A percentile compares a stretch with the other conserved stretches of the same genome.
These are phyloP conservation scores for Echria macrotheca DNA, from an alignment of 495 filamentous ascomycete genomes.

Conservation along the genomic window DNA sequence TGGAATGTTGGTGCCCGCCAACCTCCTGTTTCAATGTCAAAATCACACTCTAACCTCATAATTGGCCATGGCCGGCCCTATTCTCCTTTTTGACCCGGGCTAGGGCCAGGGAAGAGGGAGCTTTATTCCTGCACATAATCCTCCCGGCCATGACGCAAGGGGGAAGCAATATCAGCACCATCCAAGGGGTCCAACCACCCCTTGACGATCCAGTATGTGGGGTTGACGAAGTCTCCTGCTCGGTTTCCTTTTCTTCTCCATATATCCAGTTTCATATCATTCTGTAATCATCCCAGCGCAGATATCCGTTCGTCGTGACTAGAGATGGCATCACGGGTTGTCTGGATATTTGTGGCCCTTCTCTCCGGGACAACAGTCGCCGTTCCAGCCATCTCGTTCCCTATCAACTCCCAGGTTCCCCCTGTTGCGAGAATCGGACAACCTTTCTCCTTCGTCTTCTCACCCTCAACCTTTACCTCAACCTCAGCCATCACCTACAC, in stretches of 20 bases:
- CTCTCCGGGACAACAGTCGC: conserved; percentile 29
- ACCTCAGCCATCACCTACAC: conserved; percentile 53
- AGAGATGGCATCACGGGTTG: conserved; percentile 17
- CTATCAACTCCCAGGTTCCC: conserved; percentile 72
- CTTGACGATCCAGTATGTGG: conserved; percentile 11
- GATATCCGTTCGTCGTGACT: too few relatives aligned
- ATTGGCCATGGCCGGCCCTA: conserved; percentile 8
- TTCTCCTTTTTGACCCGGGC: background rate
- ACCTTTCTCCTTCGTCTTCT: conserved; percentile 63
- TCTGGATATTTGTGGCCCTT: too few relatives aligned
- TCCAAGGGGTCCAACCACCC: conserved; percentile 9
- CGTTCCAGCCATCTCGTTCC: conserved; percentile 52
- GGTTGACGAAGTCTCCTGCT: conserved; percentile 5
- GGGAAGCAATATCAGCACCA: conserved; percentile 4
- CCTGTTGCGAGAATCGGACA: conserved; percentile 63
- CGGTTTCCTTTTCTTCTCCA: background rate
- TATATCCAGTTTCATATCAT: conserved; percentile 3
- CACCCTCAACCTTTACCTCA: conserved; percentile 60
- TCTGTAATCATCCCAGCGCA: too few relatives aligned
- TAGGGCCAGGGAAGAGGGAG: background rate
- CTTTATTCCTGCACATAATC: conserved; percentile 4
- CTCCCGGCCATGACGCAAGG: conserved; percentile 14
- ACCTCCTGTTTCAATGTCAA: conserved; percentile 11
- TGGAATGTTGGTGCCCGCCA: conserved; percentile 23
- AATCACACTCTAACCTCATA: conserved; percentile 3